Base-by-base conservation (phyloP, 106 monocot species). In the Platanthera zijinensis region DNA sequence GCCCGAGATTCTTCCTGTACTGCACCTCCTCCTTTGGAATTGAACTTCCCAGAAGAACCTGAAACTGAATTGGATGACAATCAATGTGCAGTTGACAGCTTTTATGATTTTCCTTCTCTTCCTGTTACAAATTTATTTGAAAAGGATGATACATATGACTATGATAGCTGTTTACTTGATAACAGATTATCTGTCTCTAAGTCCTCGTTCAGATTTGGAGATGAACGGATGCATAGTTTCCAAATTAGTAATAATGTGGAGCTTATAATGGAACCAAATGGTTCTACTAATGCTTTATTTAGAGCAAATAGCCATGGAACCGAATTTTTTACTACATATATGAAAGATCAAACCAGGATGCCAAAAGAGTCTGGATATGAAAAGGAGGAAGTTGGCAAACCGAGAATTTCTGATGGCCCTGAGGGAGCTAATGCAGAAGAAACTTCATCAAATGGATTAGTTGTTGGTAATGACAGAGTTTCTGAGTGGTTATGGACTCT, bases 401-500 rank as follows among this genome's bases (percentile, higher is more conserved):
- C 88, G 76, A 84, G 78, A 50, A 81, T 88, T 74, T 84, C 83
- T 53, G 86, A 92, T 84, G 81, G 68, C 62, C 87, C 83, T 59
- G 83, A 75, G 57, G 78, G 57, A 83, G 79, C 71, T 51, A 80
- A 52, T 45, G 51, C 75, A 32, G 71, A 77, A 45, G 61, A 50
- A 81, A 84, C 85, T 17, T 57, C 78, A 76, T 82, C 88, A 8
- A 82, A 62, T 75, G 75, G 76, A 76, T 69, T 78, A 10, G 74
- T 77, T 74, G 75, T 69, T 3, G 75, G 52, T 50, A 88, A 87
- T 67, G 90, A 92, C 28, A 81, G 83, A 74, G 89, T 92, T 76
- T 99, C 97, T 79, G 97, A 94, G 79, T 99, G 97, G 97, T 81
- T 94, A 61, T 99, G 97, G 97, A 99, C 86, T 21, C 94, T 99